Percentiles rank a stretch among this genome's conserved stretches.
phyloP scores from a whole-genome alignment of 345 rosid genomes.

The Citrus trifoliata region DNA sequence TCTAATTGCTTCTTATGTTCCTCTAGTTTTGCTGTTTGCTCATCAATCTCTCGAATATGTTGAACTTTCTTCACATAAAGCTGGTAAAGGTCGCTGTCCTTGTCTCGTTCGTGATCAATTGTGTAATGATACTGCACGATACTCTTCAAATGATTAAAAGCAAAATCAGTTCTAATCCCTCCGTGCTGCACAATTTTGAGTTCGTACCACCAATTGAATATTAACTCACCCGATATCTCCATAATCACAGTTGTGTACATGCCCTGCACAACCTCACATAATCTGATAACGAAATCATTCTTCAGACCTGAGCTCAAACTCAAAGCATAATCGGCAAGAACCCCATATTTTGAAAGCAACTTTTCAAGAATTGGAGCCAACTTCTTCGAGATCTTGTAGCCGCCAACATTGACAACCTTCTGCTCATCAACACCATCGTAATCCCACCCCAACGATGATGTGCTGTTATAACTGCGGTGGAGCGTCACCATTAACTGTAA shows the following conservation, averaged over 20 bases:
- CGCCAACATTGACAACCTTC: background rate
- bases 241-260: background rate
- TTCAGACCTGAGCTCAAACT: background rate
- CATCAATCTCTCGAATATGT: too few relatives aligned
- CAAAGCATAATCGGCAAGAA: background rate
- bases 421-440: background rate
- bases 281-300: background rate
- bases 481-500: background rate
- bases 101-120: too few relatives aligned
- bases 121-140: background rate
- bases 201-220: background rate
- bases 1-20: too few relatives aligned
- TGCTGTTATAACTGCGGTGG: background rate
- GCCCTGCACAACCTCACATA: background rate
- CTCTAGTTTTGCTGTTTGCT: too few relatives aligned
- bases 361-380: background rate
- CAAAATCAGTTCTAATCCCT: background rate
- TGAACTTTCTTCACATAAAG: too few relatives aligned
- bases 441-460: background rate
- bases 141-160: background rate
- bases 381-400: background rate
- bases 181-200: background rate
- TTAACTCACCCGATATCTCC: background rate
- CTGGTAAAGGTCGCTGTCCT: too few relatives aligned
- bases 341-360: background rate